Evolutionary conservation across 768 basidiomycete species (phyloP).

Genomic region (Suillus decipiens): DNA sequence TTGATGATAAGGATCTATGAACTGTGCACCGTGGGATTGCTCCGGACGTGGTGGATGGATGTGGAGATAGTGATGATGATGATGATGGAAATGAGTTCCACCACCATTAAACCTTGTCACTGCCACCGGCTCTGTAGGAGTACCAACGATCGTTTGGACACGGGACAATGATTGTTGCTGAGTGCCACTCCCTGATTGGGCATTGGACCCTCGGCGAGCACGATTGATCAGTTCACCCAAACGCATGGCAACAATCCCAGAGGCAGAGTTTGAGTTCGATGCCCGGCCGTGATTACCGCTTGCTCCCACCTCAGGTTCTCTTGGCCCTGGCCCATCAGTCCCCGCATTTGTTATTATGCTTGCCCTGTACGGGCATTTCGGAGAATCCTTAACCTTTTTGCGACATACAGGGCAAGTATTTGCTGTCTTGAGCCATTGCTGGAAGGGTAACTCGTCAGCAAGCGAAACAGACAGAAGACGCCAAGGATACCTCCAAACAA

Average conservation of each 20-base stretch:
- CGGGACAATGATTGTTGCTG: not conserved
- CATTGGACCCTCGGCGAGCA: slow-evolving; percentile 2
- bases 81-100: slow-evolving; percentile 6
- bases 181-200: not conserved
- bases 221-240: not conserved
- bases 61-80: slow-evolving; percentile 6
- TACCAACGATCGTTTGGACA: not conserved
- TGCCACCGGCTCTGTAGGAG: not conserved
- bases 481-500: slow-evolving; percentile 64
- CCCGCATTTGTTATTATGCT: not conserved
- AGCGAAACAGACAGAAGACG: not conserved
- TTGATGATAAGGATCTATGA: not conserved
- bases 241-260: not conserved
- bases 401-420: slow-evolving; percentile 84
- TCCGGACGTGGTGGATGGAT: slow-evolving; percentile 6
- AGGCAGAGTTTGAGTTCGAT: not conserved
- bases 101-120: not conserved
- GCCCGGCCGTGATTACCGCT: not conserved
- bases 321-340: not conserved
- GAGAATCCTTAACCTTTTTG: slow-evolving; percentile 45
- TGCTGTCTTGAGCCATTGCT: slow-evolving; percentile 83
- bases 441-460: slow-evolving; percentile 9
- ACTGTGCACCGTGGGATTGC: slow-evolving; percentile 6
- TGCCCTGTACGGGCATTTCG: slow-evolving; percentile 6
- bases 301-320: slow-evolving; percentile 2